Conservation (phyloP, 75 land plant species). For the Pinus taeda region DNA sequence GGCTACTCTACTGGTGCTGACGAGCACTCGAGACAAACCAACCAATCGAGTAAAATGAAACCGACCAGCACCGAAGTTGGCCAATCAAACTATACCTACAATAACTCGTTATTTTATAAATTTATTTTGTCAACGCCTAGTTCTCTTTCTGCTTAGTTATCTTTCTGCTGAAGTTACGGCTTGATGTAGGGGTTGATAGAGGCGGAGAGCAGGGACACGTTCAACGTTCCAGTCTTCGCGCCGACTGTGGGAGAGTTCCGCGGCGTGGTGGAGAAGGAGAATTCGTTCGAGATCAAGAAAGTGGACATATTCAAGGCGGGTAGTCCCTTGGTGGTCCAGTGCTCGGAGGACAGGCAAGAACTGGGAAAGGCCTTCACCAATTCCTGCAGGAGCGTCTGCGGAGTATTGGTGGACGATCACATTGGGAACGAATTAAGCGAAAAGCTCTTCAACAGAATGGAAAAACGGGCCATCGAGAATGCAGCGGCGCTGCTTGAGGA, state of each 20-base stretch:
- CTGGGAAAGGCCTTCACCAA: slow-evolving; percentile 51
- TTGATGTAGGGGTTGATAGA: slow-evolving; percentile 48
- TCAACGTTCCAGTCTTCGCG: slow-evolving; percentile 70
- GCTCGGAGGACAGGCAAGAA: slow-evolving; percentile 38
- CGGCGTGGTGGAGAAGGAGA: slow-evolving; percentile 50
- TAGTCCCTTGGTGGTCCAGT: slow-evolving; percentile 47
- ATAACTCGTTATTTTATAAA: no score
- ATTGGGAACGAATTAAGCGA: slow-evolving; percentile 44
- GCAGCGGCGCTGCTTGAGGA: slow-evolving; percentile 39
- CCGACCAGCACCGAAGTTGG: no score
- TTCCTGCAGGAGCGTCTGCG: slow-evolving; percentile 43
- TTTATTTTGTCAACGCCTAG: no score
- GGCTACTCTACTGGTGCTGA: no score
- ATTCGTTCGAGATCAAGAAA: slow-evolving; percentile 35
- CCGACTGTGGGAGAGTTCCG: slow-evolving; percentile 50
- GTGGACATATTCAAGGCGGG: slow-evolving; percentile 48
- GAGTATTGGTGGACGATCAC: slow-evolving; percentile 57
- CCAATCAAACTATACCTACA: no score
- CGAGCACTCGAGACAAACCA: no score
- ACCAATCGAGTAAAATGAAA: no score
- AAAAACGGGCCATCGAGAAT: slow-evolving; percentile 25
- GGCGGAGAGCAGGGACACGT: slow-evolving; percentile 48
- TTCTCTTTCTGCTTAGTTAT: no score
- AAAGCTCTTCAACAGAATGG: slow-evolving; percentile 45
- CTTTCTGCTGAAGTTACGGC: not conserved